These are phyloP conservation scores for Ceratobasidium sp. DNA, from an alignment of 1,284 basidiomycete species.

Conservation along the genomic window DNA sequence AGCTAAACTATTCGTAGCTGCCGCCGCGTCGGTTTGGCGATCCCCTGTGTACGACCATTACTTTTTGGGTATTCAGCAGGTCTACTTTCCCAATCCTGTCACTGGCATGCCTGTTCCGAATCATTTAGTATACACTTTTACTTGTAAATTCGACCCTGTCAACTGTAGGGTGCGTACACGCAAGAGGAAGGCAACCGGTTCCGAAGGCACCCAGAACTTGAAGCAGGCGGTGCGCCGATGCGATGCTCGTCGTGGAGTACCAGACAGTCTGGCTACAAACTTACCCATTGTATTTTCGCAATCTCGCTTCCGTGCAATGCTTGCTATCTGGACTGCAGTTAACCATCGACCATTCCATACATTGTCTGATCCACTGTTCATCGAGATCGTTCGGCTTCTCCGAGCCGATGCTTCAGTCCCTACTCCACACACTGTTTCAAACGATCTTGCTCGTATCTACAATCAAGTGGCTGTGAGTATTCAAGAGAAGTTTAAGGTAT, in stretches of 20 bases:
- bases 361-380: slow-evolving; percentile 1
- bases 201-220: slow-evolving; percentile 1
- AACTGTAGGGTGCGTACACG: background rate
- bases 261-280: background rate
- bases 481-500: slow-evolving; percentile 1
- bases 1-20: background rate
- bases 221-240: background rate
- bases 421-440: slow-evolving; percentile 6
- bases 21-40: background rate
- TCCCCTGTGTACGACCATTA: background rate
- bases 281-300: background rate
- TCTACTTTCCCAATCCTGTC: background rate
- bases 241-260: background rate
- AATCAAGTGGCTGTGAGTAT: background rate
- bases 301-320: background rate
- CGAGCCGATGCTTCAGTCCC: background rate
- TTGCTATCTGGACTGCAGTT: slow-evolving; percentile 3
- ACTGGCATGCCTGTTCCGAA: background rate
- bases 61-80: background rate
- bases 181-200: background rate
- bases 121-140: background rate
- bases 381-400: slow-evolving; percentile 8
- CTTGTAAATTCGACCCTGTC: background rate
- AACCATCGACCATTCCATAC: slow-evolving; percentile 17
- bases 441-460: slow-evolving; percentile 9